These are phyloP conservation scores for Eucalyptus marginata DNA, from an alignment of 345 rosid genomes.

Conservation along the genomic window DNA sequence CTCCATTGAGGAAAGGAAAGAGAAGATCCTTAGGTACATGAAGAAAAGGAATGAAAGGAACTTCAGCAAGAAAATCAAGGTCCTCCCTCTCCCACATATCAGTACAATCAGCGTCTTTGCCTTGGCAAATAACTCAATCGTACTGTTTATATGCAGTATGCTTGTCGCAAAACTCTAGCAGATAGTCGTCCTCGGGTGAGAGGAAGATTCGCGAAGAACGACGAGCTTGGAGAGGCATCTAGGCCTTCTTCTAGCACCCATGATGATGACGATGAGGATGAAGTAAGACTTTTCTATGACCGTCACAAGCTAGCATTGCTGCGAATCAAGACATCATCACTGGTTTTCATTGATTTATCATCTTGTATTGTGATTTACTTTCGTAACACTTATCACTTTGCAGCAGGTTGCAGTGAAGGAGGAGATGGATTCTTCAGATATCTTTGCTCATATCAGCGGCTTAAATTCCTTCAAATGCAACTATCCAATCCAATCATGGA, in stretches of 20 bases:
- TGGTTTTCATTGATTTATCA: background rate
- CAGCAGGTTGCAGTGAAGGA: slow-evolving; percentile 44
- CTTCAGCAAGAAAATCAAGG: slow-evolving; percentile 99
- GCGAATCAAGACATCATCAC: background rate
- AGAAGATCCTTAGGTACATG: slow-evolving; percentile 82
- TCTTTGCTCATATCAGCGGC: slow-evolving; percentile 78
- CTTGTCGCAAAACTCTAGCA: slow-evolving; percentile 88
- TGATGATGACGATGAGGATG: slow-evolving; percentile 65
- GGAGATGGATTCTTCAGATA: slow-evolving; percentile 68
- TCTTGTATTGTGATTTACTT: background rate
- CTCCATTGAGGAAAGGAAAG: slow-evolving; percentile 76
- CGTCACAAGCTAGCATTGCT: background rate
- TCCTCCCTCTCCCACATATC: background rate
- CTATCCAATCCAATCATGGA: slow-evolving; percentile 82
- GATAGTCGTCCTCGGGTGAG: slow-evolving; percentile 90
- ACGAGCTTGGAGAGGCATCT: background rate
- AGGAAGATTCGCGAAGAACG: slow-evolving; percentile 79
- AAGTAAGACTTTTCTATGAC: slow-evolving; percentile 19
- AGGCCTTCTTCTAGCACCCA: slow-evolving; percentile 39
- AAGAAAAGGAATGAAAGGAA: slow-evolving; percentile 93
- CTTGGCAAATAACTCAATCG: background rate
- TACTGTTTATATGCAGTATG: slow-evolving; percentile 37
- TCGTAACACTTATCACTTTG: background rate
- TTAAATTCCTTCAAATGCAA: slow-evolving; percentile 64
- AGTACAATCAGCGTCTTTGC: background rate